These are phyloP conservation scores for Cucurbita ficifolia DNA, from an alignment of 306 rosid species.

Conservation along the genomic window DNA sequence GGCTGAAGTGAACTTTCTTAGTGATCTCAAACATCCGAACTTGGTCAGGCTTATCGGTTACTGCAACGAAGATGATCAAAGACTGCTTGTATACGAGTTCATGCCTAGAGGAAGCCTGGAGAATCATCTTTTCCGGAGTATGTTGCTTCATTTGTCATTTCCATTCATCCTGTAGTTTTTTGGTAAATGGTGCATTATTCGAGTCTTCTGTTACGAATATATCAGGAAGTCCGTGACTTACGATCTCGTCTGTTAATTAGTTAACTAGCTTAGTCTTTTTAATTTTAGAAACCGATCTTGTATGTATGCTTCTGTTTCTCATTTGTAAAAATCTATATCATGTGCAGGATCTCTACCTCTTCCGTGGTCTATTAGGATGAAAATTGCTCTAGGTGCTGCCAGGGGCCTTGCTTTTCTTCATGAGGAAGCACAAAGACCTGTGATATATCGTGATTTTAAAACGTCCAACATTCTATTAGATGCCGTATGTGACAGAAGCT, in stretches of 20 bases:
- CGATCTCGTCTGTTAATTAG: background rate
- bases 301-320: background rate
- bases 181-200: background rate
- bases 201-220: background rate
- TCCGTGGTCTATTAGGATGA: slow-evolving; percentile 97
- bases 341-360: slow-evolving; percentile 83
- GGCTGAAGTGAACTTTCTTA: slow-evolving; percentile 95
- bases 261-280: background rate
- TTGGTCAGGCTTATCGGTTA: slow-evolving; percentile 90
- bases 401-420: slow-evolving; percentile 96
- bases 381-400: slow-evolving; percentile 94
- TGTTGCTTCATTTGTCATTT: slow-evolving; percentile 13
- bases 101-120: slow-evolving; percentile 98
- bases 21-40: slow-evolving; percentile 79
- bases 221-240: background rate
- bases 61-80: slow-evolving; percentile 93
- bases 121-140: slow-evolving; percentile 93
- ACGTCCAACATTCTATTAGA: slow-evolving; percentile 91
- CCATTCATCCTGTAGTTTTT: background rate
- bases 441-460: slow-evolving; percentile 89
- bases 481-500: slow-evolving; percentile 52
- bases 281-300: background rate
- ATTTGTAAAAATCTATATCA: slow-evolving; percentile 2
- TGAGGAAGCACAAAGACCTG: slow-evolving; percentile 91
- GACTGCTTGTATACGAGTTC: slow-evolving; percentile 85